Percentiles rank a stretch among this genome's conserved stretches.
Conservation (phyloP, 1,284 basidiomycete species). For the Cystobasidium pallidum region DNA sequence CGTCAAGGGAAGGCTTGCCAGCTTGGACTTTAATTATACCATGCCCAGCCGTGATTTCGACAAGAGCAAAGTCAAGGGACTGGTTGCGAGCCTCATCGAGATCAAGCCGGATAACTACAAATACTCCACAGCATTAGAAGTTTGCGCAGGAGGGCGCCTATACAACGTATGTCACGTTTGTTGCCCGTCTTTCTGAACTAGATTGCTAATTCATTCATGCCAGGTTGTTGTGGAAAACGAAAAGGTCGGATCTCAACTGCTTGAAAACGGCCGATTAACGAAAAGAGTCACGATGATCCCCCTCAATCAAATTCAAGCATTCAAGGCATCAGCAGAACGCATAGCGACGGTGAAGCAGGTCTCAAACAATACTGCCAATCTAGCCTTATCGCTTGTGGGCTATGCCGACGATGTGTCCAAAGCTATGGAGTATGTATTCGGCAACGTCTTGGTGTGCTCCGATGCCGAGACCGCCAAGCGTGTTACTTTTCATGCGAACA, state of each 20-base stretch:
- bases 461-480: slow-evolving; percentile 85
- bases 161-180: slow-evolving; percentile 66
- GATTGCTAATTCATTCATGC: not conserved
- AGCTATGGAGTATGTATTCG: slow-evolving; percentile 94
- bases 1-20: slow-evolving; percentile 69
- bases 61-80: slow-evolving; percentile 82
- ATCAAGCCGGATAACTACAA: slow-evolving; percentile 72
- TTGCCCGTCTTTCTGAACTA: not conserved
- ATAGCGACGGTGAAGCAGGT: slow-evolving; percentile 72
- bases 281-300: slow-evolving; percentile 94
- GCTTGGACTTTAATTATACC: slow-evolving; percentile 81
- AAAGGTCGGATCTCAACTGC: slow-evolving; percentile 78
- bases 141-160: slow-evolving; percentile 86
- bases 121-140: slow-evolving; percentile 88
- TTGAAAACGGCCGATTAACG: slow-evolving; percentile 79
- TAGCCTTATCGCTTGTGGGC: slow-evolving; percentile 83
- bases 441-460: slow-evolving; percentile 87
- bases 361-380: slow-evolving; percentile 80
- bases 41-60: slow-evolving; percentile 82
- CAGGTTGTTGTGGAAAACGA: slow-evolving; percentile 87
- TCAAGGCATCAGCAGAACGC: slow-evolving; percentile 70
- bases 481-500: slow-evolving; percentile 81
- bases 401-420: slow-evolving; percentile 81
- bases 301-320: slow-evolving; percentile 83
- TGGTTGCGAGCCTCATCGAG: slow-evolving; percentile 82